Percentiles rank a stretch among this genome's conserved stretches.
These are phyloP conservation scores for Trichoderma sp. DNA, from an alignment of 2,329 filamentous ascomycete species.

Conservation along the genomic window DNA sequence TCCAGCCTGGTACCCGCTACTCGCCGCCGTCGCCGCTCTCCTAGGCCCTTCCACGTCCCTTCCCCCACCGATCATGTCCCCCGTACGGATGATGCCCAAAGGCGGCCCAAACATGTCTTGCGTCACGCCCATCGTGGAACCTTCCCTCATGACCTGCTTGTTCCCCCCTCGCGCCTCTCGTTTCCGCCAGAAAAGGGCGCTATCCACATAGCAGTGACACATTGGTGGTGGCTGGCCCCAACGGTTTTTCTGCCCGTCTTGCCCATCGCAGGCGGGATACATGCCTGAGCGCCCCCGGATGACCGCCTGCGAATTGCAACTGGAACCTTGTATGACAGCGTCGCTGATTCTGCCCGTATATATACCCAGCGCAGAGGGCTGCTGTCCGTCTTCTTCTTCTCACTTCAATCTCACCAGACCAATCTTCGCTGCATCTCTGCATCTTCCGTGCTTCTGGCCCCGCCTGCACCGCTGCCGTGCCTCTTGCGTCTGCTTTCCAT, in stretches of 20 bases:
- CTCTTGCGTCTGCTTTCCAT: constrained; percentile 13
- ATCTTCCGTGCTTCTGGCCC: constrained; percentile 11
- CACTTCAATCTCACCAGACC: neutral
- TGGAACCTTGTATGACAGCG: neutral
- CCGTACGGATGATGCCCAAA: constrained; percentile 2
- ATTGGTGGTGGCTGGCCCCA: constrained; percentile 10
- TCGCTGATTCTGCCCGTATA: neutral
- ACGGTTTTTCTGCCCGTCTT: neutral
- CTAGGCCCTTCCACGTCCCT: constrained; percentile 2
- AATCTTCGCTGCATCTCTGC: constrained; percentile 6
- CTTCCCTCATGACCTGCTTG: constrained; percentile 24
- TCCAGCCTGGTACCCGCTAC: constrained; percentile 7
- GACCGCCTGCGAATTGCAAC: neutral
- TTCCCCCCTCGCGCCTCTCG: constrained; percentile 8
- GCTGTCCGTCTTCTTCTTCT: neutral
- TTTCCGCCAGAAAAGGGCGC: constrained; percentile 8
- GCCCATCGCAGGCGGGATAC: neutral
- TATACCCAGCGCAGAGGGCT: neutral
- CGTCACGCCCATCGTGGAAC: constrained; percentile 21
- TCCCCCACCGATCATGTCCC: constrained; percentile 7
- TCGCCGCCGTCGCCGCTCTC: neutral
- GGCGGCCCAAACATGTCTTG: constrained; percentile 20
- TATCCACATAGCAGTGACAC: constrained; percentile 21
- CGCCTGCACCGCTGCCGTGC: constrained; percentile 16
- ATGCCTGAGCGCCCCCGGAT: neutral